Base-by-base conservation (phyloP, 2,329 filamentous ascomycete species). In the Neoscytalidium dimidiatum region DNA sequence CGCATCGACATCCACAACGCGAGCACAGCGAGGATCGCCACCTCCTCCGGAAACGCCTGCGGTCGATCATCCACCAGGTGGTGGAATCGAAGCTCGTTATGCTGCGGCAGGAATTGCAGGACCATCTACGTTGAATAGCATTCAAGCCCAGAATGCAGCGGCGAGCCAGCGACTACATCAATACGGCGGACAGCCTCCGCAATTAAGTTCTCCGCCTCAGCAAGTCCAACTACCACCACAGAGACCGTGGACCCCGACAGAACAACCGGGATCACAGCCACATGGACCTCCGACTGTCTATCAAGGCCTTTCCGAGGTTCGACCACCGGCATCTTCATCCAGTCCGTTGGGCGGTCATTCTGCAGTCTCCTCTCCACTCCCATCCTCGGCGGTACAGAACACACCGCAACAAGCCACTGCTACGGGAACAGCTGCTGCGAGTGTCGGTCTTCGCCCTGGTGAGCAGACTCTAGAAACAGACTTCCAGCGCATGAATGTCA, bases 191-290 rank as follows among this genome's bases (percentile, higher is more conserved):
- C 75, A 78, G 56, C 75, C 76, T 67, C 76, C 79, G 48, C 75
- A 75, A 29, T 81, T 84, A 38, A 81, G 83, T 62, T 79, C 81
- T 64, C 80, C 81, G 35, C 71, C 73, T 69, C 74, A 73, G 73
- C 70, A 68, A 33, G 69, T 71, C 68, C 78, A 77, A 66, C 77
- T 78, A 52, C 82, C 77, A 33, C 75, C 80, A 41, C 74, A 84
- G 28, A 86, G 94, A 53, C 94, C 94, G 31, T 98, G 94, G 95
- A 98, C 94, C 9, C 95, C 95, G 0, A 98, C 95, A 3, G 95
- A 99, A 76, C 85, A 89, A 65, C 93, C 94, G 1, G 93, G 92
- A 33, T 90, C 89, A 67, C 90, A 93, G 61, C 92, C 92, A 4
- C 92, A 97, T 79, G 94, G 94, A 0, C 93, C 93, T 31, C 93